phyloP scores from a whole-genome alignment of 106 monocot species.

The Dactylorhiza incarnata region DNA sequence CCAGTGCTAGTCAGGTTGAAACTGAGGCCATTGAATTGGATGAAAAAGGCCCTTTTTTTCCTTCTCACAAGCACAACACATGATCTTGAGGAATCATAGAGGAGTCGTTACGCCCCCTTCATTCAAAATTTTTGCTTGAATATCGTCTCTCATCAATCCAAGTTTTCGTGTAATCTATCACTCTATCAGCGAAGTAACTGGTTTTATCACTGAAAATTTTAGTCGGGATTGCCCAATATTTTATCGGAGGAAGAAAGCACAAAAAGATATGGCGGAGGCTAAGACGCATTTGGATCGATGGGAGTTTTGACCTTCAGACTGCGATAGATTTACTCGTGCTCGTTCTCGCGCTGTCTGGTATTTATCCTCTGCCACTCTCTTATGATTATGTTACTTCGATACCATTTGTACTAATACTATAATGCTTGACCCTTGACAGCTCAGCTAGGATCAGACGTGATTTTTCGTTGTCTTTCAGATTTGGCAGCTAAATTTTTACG shows the following conservation, averaged over 20 bases:
- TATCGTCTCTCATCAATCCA: not conserved
- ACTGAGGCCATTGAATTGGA: too few species aligned
- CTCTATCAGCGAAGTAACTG: not conserved
- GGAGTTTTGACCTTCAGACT: conserved; percentile 44
- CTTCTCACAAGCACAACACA: too few species aligned
- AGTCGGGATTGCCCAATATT: conserved; percentile 99
- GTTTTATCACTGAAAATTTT: not conserved
- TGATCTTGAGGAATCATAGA: too few species aligned
- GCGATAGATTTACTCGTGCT: not conserved
- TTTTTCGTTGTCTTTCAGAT: not conserved
- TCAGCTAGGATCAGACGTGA: not conserved
- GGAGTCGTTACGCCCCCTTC: too few species aligned
- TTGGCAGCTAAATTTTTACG: not conserved
- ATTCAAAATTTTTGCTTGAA: too few species aligned
- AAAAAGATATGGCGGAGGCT: conserved; percentile 99
- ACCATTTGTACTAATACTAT: not conserved
- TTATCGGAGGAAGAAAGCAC: conserved; percentile 94
- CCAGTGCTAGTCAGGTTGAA: too few species aligned
- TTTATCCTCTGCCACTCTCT: not conserved
- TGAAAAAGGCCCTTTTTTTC: too few species aligned
- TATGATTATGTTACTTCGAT: not conserved
- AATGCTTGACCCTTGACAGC: not conserved
- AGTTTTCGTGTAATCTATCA: not conserved
- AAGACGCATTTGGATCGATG: conserved; percentile 81
- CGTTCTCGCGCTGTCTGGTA: not conserved